phyloP scores from a whole-genome alignment of 2,329 filamentous ascomycete species.

The Fusarium albosuccineum region DNA sequence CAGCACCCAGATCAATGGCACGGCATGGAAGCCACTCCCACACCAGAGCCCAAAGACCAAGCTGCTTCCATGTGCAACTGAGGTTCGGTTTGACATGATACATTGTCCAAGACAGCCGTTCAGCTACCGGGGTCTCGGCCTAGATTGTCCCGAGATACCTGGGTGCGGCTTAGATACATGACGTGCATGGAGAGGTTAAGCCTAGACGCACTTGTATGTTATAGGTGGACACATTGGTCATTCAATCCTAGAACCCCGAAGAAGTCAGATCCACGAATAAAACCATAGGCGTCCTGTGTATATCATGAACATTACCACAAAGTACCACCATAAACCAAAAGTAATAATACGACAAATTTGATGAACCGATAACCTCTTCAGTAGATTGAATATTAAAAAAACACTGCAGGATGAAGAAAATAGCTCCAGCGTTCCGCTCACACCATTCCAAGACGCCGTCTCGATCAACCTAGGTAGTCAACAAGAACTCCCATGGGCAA shows the following conservation, averaged over 20 bases:
- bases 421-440: neutral
- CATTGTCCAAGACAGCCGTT: constrained; percentile 1
- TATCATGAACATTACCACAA: neutral
- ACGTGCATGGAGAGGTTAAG: too few relatives aligned
- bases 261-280: too few relatives aligned
- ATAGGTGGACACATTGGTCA: too few relatives aligned
- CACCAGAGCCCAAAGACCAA: neutral
- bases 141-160: neutral
- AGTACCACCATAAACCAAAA: neutral
- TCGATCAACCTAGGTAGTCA: neutral
- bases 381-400: neutral
- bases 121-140: constrained; percentile 1
- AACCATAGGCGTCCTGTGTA: too few relatives aligned
- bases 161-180: neutral
- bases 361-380: too few relatives aligned
- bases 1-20: constrained; percentile 16
- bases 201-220: too few relatives aligned
- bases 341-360: neutral
- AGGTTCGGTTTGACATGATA: constrained; percentile 7
- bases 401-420: constrained; percentile 7
- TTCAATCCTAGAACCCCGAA: too few relatives aligned
- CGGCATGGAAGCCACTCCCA: constrained; percentile 5
- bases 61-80: neutral
- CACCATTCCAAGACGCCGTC: neutral
- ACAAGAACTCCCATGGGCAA: neutral